Conservation (phyloP, 2,329 filamentous ascomycete species). For the Aspergillus sclerotialis region DNA sequence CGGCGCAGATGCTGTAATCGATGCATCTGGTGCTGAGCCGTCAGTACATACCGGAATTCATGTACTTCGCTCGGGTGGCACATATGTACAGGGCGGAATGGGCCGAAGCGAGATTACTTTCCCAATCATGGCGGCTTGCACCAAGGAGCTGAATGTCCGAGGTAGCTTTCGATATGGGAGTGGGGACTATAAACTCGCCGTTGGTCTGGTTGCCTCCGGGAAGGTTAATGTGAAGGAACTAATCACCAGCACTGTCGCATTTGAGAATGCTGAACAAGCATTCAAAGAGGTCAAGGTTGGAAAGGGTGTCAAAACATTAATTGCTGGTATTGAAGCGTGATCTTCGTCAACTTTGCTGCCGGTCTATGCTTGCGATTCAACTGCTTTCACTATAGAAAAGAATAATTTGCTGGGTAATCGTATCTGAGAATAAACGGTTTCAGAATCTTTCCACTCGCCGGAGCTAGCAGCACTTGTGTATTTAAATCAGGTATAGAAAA, state of each 20-base stretch:
- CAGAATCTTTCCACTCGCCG: not conserved
- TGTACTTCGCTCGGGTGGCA: slow-evolving; percentile 62
- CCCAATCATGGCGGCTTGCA: slow-evolving; percentile 83
- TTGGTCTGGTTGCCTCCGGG: slow-evolving; percentile 67
- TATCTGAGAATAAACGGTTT: too few species aligned
- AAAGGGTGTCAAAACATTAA: slow-evolving; percentile 50
- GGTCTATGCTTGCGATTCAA: too few species aligned
- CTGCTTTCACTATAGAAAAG: too few species aligned
- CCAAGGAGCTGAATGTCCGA: slow-evolving; percentile 79
- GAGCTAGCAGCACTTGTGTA: not conserved
- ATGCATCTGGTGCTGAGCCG: slow-evolving; percentile 71
- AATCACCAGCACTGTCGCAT: slow-evolving; percentile 69
- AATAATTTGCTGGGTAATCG: too few species aligned
- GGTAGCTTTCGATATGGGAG: slow-evolving; percentile 85
- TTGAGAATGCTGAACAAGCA: slow-evolving; percentile 75
- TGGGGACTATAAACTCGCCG: slow-evolving; percentile 79
- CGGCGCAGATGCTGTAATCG: slow-evolving; percentile 72
- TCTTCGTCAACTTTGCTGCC: too few species aligned
- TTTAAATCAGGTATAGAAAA: not conserved
- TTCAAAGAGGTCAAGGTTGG: slow-evolving; percentile 82
- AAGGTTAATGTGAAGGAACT: slow-evolving; percentile 70
- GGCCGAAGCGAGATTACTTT: slow-evolving; percentile 81
- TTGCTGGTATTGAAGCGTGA: slow-evolving; percentile 30
- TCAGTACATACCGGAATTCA: slow-evolving; percentile 71
- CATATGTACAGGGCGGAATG: slow-evolving; percentile 84